Evolutionary conservation across 805 yeast species (phyloP), one percentile per base, ranked within the genome.

Genomic region (Metschnikowia dekortorum): DNA sequence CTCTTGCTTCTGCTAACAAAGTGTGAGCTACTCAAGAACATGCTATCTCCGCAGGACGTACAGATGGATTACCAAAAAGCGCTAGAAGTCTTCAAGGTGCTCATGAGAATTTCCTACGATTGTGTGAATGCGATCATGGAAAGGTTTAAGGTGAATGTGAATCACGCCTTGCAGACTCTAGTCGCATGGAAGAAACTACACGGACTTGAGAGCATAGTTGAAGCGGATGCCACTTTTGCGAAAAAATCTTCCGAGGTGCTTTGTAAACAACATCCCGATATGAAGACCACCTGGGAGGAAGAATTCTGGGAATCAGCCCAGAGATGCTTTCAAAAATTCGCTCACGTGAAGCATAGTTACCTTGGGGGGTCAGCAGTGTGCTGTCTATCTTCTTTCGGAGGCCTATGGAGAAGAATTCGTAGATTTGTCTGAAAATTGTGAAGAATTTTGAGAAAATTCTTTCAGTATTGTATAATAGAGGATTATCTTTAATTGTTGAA

Each of bases 1-100:
- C 5, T 45, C 44, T 33, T 58, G 13, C 44, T 44, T 14, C 54
- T 52, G 51, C 52, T 58, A 11, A 14, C 31, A 30, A 46, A 34
- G 13, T 28, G 52, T 13, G 42, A 45, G 22, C 22, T 11, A 13
- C 32, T 44, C 18, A 31, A 22, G 36, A 13, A 31, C 34, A 10
- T 28, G 14, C 34, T 44, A 11, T 14, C 13, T 11, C 40, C 31
- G 5, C 32, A 44, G 4, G 46, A 50, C 8, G 8, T 50, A 14
- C 30, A 32, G 8, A 16, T 37, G 11, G 48, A 47, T 33, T 50
- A 51, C 29, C 33, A 45, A 5, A 35, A 34, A 16, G 46, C 46
- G 2, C 31, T 35, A 22, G 39, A 18, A 47, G 42, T 11, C 4
- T 49, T 49, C 28, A 39, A 40, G 7, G 52, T 46, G 26, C 44